Base-by-base conservation (phyloP, 805 yeast species). In the Kodamaea neixiangensis region DNA sequence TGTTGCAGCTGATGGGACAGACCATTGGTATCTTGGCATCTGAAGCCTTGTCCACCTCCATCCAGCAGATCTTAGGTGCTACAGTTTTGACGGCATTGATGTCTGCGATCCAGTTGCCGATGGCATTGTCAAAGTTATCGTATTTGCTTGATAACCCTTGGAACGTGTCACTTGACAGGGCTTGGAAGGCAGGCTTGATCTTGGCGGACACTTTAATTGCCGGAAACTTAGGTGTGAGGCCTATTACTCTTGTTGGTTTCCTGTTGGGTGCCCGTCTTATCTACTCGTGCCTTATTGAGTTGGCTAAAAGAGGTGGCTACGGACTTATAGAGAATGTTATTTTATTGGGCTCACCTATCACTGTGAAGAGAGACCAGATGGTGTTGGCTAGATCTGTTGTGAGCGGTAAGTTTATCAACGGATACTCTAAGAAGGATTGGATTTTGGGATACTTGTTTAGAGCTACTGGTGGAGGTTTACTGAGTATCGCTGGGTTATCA, bases 161-260 rank as follows among this genome's bases (percentile, higher is more conserved):
- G 99, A 93, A 87, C 63, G 98, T 94, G 4, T 92, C 98, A 0
- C 73, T 94, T 52, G 98, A 93, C 67, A 79, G 99, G 53, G 99
- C 99, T 0, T 93, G 97, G 98, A 80, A 91, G 40, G 96, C 97
- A 0, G 99, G 99, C 3, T 73, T 83, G 50, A 83, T 94, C 42
- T 68, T 94, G 47, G 98, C 99, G 0, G 98, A 94, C 65, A 90
- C 97, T 0, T 72, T 94, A 39, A 82, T 92, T 51, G 79, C 90
- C 20, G 85, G 96, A 40, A 93, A 92, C 66, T 73, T 94, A 58
- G 99, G 99, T 7, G 89, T 87, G 14, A 73, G 99, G 40, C 99
- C 99, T 0, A 81, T 91, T 1, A 93, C 97, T 0, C 71, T 94
- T 10, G 89, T 94, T 21, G 99, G 99, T 2, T 94, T 93, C 67